phyloP scores from a whole-genome alignment of 164 flowering plant genomes.

The Protea cynaroides region DNA sequence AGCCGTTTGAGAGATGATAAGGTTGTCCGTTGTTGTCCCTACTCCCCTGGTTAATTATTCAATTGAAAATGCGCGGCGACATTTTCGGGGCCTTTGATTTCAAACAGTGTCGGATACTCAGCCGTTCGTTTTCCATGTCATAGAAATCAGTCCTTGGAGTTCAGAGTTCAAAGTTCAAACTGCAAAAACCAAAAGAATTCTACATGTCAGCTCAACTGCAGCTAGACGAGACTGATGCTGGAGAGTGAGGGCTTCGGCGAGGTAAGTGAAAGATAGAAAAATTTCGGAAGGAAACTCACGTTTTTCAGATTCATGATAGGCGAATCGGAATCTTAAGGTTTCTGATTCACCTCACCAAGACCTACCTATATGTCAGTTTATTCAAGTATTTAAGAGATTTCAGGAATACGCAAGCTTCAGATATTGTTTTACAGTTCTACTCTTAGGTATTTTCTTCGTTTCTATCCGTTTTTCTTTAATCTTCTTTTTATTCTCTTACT shows the following conservation, averaged over 20 bases:
- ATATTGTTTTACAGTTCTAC: constrained; percentile 35
- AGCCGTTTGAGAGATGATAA: neutral
- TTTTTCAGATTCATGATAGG: neutral
- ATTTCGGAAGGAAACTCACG: neutral
- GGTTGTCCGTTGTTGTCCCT: too few relatives aligned
- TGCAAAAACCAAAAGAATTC: neutral
- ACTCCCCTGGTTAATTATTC: too few relatives aligned
- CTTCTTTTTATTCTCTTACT: neutral
- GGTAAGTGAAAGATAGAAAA: constrained; percentile 10
- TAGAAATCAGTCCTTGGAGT: neutral
- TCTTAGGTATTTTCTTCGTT: constrained; percentile 17
- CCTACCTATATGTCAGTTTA: neutral
- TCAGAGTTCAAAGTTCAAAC: neutral
- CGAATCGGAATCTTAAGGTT: constrained; percentile 1
- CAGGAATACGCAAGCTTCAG: constrained; percentile 21
- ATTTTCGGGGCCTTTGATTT: neutral
- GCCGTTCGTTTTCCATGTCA: constrained; percentile 26
- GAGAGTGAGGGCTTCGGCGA: neutral
- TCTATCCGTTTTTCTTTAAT: neutral
- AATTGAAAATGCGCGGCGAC: constrained; percentile 31
- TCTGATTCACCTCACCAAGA: neutral
- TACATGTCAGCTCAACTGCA: neutral
- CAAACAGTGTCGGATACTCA: constrained; percentile 18
- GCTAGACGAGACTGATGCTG: constrained; percentile 6
- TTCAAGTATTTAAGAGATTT: constrained; percentile 13